phyloP scores from a whole-genome alignment of 345 rosid genomes.

The Euphorbia pulcherrima region DNA sequence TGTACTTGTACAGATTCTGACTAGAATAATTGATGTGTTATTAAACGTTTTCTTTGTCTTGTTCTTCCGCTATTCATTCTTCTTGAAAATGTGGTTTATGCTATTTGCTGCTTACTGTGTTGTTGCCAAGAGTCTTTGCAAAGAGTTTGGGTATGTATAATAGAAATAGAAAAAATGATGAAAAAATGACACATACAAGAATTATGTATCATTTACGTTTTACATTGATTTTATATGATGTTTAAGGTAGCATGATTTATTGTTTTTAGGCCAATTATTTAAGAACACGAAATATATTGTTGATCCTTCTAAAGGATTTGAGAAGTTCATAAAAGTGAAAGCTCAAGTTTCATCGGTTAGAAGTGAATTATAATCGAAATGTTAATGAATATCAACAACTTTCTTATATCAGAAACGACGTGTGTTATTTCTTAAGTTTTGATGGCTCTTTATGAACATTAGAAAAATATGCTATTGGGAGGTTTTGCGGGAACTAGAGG shows the following conservation, averaged over 20 bases:
- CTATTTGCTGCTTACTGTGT: constrained; percentile 79
- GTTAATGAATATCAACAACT: not conserved
- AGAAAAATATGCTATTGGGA: too few species aligned
- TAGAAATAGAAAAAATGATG: too few species aligned
- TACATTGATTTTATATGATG: not conserved
- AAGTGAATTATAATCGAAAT: constrained; percentile 27
- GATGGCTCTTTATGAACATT: too few species aligned
- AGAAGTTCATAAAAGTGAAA: constrained; percentile 85
- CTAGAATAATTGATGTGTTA: not conserved
- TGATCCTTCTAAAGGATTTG: constrained; percentile 93
- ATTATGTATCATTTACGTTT: not conserved
- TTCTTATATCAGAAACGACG: too few species aligned
- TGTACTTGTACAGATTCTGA: not conserved
- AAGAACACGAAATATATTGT: constrained; percentile 91
- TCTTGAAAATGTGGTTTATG: constrained; percentile 18
- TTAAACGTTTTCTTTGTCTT: not conserved
- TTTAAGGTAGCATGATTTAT: not conserved
- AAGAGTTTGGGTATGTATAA: constrained; percentile 90
- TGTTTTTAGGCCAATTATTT: constrained; percentile 71
- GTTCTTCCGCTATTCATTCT: not conserved
- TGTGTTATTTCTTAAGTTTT: too few species aligned
- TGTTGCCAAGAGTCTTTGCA: constrained; percentile 90
- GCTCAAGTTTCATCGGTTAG: constrained; percentile 98
- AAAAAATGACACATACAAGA: not conserved
- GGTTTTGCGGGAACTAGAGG: too few species aligned